These are phyloP conservation scores for Kwoniella heveanensis DNA, from an alignment of 768 basidiomycete species.

Conservation along the genomic window DNA sequence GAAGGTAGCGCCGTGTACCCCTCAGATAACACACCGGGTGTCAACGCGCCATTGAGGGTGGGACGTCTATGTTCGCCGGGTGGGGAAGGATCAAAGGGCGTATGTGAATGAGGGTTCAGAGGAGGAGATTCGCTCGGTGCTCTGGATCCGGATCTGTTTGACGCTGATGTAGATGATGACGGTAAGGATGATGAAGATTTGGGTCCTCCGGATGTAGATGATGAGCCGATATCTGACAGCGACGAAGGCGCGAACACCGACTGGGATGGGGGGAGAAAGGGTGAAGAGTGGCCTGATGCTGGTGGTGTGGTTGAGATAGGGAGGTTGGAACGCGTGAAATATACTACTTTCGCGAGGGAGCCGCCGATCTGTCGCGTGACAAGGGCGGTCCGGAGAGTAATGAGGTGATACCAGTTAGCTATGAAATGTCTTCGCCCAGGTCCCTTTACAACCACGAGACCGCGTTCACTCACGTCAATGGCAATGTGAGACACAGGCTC, in stretches of 20 bases:
- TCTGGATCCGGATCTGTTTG: constrained; percentile 2
- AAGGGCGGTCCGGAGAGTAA: no score
- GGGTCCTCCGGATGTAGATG: constrained; percentile 7
- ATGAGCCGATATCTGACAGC: constrained; percentile 9
- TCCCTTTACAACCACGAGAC: no score
- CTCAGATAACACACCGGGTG: constrained; percentile 32
- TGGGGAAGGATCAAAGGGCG: constrained; percentile 31
- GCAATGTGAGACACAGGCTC: constrained; percentile 98
- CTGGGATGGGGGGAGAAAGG: constrained; percentile 39
- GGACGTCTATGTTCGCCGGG: constrained; percentile 32
- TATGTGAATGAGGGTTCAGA: constrained; percentile 30
- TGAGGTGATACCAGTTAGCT: no score
- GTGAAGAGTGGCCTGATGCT: constrained; percentile 31
- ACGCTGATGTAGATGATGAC: not conserved
- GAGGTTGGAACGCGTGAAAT: constrained; percentile 86
- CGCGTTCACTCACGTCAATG: constrained; percentile 73
- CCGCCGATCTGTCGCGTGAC: constrained; percentile 76
- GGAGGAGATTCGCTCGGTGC: constrained; percentile 15
- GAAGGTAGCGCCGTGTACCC: constrained; percentile 4
- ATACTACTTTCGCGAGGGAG: constrained; percentile 95
- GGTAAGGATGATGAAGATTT: not conserved
- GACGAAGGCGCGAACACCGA: constrained; percentile 28
- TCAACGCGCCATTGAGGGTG: constrained; percentile 51
- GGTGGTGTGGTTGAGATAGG: constrained; percentile 41
- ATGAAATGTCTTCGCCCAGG: no score